Evolutionary conservation across 1,284 basidiomycete species (phyloP), one percentile per base, ranked within the genome.

Genomic region (Boletus mariae): DNA sequence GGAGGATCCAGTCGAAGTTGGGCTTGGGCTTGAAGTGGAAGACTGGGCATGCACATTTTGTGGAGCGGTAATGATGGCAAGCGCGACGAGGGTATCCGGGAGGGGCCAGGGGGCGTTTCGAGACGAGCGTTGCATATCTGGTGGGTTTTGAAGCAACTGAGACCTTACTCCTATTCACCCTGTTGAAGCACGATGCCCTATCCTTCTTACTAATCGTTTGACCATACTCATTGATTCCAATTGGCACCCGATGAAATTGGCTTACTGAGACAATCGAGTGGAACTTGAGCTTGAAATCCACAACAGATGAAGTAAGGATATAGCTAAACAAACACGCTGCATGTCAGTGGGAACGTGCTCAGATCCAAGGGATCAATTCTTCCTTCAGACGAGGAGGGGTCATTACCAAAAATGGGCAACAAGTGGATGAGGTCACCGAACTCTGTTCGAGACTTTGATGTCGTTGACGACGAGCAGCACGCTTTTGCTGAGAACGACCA

Each of bases 401-500:
- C 29, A 29, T 29, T 29, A 9, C 29, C 10, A 29, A 5, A 29
- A 29, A 29, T 29, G 29, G 29, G 10, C 26, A 26, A 4, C 7
- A 26, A 26, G 7, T 5, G 26, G 26, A 26, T 4, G 26, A 5
- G 3, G 26, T 26, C 26, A 4, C 20, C 20, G 20, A 26, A 26
- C 7, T 26, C 7, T 26, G 26, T 26, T 26, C 7, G 4, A 4
- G 10, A 29, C 29, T 29, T 8, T 29, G 29, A 63, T 59, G 61
- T 53, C 52, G 31, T 35, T 48, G 15, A 31, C 45, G 41, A 47
- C 35, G 38, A 47, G 53, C 28, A 46, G 49, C 31, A 6, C 17
- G 8, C 35, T 43, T 44, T 31, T 54, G 12, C 47, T n/a, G n/a
- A 59, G 53, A 31, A 47, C 15, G 8, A 43, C 50, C 12, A 45